Evolutionary conservation across 768 basidiomycete genomes (phyloP).

Genomic region (Mrakia blollopis): DNA sequence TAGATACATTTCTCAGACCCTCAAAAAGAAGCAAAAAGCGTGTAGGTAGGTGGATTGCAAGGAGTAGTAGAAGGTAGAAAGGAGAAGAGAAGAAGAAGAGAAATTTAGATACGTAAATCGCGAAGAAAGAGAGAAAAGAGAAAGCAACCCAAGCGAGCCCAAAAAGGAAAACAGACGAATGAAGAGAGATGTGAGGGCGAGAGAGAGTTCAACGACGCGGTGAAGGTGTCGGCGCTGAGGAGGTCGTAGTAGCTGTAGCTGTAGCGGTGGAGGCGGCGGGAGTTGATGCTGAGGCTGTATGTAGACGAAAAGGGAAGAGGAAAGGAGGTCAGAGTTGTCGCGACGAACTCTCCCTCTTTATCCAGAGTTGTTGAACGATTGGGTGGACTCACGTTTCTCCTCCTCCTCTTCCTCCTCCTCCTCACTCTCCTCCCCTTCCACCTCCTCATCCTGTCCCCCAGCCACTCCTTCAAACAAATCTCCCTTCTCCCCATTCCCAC

Average conservation of each 20-base stretch:
- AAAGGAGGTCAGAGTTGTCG: not conserved
- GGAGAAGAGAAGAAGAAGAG: no score
- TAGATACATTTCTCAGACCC: no score
- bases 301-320: not conserved
- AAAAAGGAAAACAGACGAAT: no score
- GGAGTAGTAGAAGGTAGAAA: no score
- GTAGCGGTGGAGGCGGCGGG: not conserved
- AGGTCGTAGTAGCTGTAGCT: not conserved
- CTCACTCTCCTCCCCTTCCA: constrained; percentile 23
- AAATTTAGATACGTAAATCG: no score
- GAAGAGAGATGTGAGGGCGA: no score
- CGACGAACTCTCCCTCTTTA: not conserved
- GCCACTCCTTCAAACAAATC: constrained; percentile 31
- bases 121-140: not conserved
- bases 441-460: constrained; percentile 29
- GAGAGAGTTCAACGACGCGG: not conserved
- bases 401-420: constrained; percentile 17
- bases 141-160: not conserved
- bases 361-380: no score
- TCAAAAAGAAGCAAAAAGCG: no score
- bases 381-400: not conserved
- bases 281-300: not conserved
- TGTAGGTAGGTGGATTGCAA: no score
- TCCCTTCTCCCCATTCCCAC: constrained; percentile 20
- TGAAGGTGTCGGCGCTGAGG: not conserved